phyloP scores from a whole-genome alignment of 257 asterid species.

The Nicotiana noctiflora region DNA sequence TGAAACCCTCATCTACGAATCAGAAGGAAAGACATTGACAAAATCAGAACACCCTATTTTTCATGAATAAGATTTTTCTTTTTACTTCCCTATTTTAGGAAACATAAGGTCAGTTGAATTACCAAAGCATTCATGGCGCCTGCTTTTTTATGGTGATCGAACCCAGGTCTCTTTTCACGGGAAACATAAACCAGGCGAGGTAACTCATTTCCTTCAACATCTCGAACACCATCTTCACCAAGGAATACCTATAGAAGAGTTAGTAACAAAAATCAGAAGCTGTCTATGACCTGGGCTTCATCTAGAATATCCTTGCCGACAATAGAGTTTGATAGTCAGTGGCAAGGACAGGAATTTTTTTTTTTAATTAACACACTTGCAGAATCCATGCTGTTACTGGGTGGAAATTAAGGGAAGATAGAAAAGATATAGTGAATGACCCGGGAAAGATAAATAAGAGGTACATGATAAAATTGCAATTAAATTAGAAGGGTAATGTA shows the following conservation, averaged over 20 bases:
- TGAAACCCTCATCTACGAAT: constrained; percentile 76
- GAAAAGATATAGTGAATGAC: not conserved
- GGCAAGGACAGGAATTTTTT: not conserved
- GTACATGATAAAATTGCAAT: not conserved
- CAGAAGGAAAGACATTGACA: not conserved
- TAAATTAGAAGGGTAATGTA: not conserved
- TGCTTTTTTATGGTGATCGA: constrained; percentile 90
- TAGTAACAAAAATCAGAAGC: not conserved
- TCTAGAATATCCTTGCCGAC: not conserved
- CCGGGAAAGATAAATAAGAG: not conserved
- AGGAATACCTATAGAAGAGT: constrained; percentile 55
- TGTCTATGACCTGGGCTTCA: not conserved
- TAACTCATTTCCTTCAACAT: constrained; percentile 58
- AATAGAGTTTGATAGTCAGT: not conserved
- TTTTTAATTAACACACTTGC: not conserved
- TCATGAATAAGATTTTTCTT: not conserved
- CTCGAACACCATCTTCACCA: constrained; percentile 60
- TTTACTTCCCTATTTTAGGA: not conserved
- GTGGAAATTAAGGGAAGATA: not conserved
- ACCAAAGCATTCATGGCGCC: constrained; percentile 97
- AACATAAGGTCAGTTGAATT: constrained; percentile 10
- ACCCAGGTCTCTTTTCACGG: constrained; percentile 93
- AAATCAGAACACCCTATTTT: not conserved
- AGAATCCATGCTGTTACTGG: not conserved
- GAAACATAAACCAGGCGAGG: constrained; percentile 80